These are phyloP conservation scores for Phytophthora citricola DNA, from an alignment of 352 stramenopile species.

Conservation along the genomic window DNA sequence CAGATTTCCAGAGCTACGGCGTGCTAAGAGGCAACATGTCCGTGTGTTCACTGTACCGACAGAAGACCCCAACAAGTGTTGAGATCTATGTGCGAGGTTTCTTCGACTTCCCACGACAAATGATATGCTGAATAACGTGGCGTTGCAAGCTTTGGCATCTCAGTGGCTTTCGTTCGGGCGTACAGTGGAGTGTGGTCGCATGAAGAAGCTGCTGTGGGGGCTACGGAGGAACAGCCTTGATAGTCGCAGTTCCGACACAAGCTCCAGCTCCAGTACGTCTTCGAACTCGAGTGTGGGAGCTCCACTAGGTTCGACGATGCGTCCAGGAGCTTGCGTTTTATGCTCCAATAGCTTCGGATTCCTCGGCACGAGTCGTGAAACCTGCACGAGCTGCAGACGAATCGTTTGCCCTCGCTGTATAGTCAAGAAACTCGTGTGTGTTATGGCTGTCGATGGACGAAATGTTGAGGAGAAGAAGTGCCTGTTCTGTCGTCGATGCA, in stretches of 20 bases:
- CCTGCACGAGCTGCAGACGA: conserved; percentile 24
- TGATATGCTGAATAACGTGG: conserved; percentile 38
- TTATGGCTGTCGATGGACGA: conserved; percentile 23
- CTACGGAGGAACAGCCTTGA: conserved; percentile 28
- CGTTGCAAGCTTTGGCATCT: conserved; percentile 30
- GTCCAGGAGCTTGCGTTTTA: conserved; percentile 12
- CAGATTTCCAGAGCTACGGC: conserved; percentile 25
- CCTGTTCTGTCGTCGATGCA: conserved; percentile 27
- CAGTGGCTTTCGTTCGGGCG: conserved; percentile 36
- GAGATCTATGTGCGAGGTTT: conserved; percentile 49
- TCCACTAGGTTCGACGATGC: background rate
- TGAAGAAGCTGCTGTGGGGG: conserved; percentile 57
- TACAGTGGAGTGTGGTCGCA: conserved; percentile 36
- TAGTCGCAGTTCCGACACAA: conserved; percentile 15
- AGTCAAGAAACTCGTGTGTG: conserved; percentile 29
- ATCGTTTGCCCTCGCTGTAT: conserved; percentile 32
- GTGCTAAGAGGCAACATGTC: conserved; percentile 53
- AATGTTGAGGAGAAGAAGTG: conserved; percentile 36
- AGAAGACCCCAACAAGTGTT: conserved; percentile 37
- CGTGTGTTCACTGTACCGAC: conserved; percentile 46
- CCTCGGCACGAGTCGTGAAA: conserved; percentile 23
- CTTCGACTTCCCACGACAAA: conserved; percentile 44
- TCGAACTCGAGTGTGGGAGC: background rate
- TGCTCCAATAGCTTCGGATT: conserved; percentile 36
- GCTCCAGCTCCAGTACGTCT: conserved; percentile 11